Percentiles rank a stretch among this genome's conserved stretches.
phyloP scores from a whole-genome alignment of 257 asterid species.

The Gentiana macrophylla region DNA sequence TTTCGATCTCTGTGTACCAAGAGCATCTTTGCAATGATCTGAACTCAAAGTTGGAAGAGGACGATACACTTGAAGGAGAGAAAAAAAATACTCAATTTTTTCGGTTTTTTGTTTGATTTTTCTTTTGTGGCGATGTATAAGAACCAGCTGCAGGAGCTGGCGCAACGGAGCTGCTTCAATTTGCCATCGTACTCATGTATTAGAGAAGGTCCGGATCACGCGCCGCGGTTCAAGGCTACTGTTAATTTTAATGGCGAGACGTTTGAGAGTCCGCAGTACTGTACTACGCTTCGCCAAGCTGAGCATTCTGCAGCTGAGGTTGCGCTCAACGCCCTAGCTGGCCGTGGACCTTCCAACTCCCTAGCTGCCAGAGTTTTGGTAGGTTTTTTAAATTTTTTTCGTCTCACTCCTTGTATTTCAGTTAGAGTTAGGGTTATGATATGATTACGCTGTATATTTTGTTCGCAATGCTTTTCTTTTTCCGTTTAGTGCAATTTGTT shows the following conservation, averaged over 20 bases:
- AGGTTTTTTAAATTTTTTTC: neutral
- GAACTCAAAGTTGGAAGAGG: neutral
- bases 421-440: slow-evolving; percentile 7
- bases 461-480: neutral
- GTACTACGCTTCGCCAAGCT: slow-evolving; percentile 32
- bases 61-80: neutral
- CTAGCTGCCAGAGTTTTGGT: slow-evolving; percentile 34
- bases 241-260: slow-evolving; percentile 35
- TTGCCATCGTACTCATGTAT: slow-evolving; percentile 29
- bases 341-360: slow-evolving; percentile 29
- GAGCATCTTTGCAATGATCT: slow-evolving; percentile 9
- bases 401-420: too few species aligned
- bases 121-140: slow-evolving; percentile 24
- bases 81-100: neutral
- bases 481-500: neutral
- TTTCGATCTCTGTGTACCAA: slow-evolving; percentile 11
- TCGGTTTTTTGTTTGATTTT: neutral
- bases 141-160: slow-evolving; percentile 34
- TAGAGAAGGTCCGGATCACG: slow-evolving; percentile 45
- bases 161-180: slow-evolving; percentile 40
- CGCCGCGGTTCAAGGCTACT: slow-evolving; percentile 35
- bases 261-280: slow-evolving; percentile 30
- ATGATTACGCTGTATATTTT: neutral
- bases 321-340: slow-evolving; percentile 30
- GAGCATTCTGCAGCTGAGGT: slow-evolving; percentile 44